Evolutionary conservation across 2,329 filamentous ascomycete species (phyloP).

Genomic region (Calonectria ilicicola): DNA sequence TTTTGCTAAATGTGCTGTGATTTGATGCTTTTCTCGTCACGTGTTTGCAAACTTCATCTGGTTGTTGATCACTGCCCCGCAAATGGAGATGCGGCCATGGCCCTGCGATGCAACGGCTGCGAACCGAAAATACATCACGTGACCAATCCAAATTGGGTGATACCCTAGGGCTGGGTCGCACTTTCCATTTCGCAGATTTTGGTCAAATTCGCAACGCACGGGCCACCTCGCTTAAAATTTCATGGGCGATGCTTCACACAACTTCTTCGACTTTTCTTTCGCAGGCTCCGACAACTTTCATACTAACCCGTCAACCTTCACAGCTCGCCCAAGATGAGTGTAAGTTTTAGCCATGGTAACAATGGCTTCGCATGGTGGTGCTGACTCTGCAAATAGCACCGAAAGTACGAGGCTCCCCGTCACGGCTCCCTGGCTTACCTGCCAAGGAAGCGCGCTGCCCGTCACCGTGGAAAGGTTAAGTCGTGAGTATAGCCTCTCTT

Average conservation of each 20-base stretch:
- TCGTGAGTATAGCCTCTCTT: slow-evolving; percentile 72
- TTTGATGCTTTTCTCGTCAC: background rate
- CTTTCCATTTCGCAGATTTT: background rate
- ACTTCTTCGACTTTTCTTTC: slow-evolving; percentile 48
- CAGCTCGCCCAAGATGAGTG: slow-evolving; percentile 56
- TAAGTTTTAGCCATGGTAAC: slow-evolving; percentile 44
- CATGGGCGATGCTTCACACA: slow-evolving; percentile 47
- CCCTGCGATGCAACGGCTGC: no score
- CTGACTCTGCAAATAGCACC: slow-evolving; percentile 54
- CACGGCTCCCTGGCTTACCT: slow-evolving; percentile 93
- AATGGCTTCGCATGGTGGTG: slow-evolving; percentile 34
- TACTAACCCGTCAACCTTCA: slow-evolving; percentile 54
- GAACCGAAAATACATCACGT: background rate
- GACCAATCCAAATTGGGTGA: background rate
- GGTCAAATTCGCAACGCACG: slow-evolving; percentile 33
- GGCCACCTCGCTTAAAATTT: slow-evolving; percentile 50
- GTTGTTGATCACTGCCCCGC: background rate
- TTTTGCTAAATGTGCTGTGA: no score
- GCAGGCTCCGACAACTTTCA: slow-evolving; percentile 49
- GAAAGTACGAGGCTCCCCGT: slow-evolving; percentile 85
- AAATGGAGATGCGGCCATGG: no score
- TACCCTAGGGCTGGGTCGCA: slow-evolving; percentile 17
- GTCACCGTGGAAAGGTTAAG: slow-evolving; percentile 98
- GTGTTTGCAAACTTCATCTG: background rate
- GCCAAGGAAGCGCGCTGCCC: slow-evolving; percentile 90